Evolutionary conservation across 2,329 filamentous ascomycete genomes (phyloP).

Genomic region (Akanthomyces lecanii): DNA sequence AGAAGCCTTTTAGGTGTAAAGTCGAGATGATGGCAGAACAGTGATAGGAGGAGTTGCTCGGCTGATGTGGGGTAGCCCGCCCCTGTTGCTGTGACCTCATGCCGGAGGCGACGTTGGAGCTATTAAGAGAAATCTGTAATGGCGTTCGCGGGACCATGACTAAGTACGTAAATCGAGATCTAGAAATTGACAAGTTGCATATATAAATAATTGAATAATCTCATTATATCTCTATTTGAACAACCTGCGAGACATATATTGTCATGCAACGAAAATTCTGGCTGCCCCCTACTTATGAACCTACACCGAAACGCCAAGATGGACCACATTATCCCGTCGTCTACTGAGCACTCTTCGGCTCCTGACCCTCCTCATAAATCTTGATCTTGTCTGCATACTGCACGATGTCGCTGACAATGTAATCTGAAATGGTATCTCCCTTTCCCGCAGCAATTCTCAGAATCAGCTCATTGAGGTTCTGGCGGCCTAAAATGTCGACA

Average conservation of each 20-base stretch:
- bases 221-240: background rate
- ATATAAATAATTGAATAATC: background rate
- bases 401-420: conserved; percentile 73
- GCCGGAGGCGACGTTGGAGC: background rate
- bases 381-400: conserved; percentile 81
- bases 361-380: conserved; percentile 62
- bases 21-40: background rate
- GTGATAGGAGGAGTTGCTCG: background rate
- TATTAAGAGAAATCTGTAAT: background rate
- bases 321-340: background rate
- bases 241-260: background rate
- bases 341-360: background rate
- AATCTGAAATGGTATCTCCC: conserved; percentile 73
- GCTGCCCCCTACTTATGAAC: background rate
- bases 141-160: background rate
- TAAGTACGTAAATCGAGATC: background rate
- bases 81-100: conserved; percentile 14
- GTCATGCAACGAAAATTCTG: background rate
- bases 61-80: conserved; percentile 16
- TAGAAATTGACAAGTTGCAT: background rate
- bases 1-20: background rate
- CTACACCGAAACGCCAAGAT: conserved; percentile 9
- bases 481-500: conserved; percentile 88
- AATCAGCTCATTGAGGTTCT: conserved; percentile 86
- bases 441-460: conserved; percentile 80